phyloP scores from a whole-genome alignment of 257 asterid genomes.

The Orobanche coerulescens region DNA sequence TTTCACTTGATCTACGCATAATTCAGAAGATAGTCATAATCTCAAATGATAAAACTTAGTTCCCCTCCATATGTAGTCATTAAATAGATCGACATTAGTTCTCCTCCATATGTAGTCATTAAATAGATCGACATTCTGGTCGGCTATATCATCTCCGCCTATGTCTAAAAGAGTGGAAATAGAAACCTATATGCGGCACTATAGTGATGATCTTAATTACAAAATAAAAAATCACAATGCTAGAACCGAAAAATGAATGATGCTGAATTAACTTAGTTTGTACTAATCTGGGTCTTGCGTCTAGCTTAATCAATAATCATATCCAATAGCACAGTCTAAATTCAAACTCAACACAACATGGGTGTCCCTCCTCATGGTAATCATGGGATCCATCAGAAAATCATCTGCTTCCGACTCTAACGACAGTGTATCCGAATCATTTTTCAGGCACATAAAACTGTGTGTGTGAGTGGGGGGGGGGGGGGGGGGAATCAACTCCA shows the following conservation, averaged over 20 bases:
- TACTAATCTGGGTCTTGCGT: not conserved
- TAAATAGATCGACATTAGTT: too few relatives aligned
- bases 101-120: too few relatives aligned
- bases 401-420: too few relatives aligned
- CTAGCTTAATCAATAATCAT: not conserved
- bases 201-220: not conserved
- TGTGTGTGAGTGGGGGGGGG: too few relatives aligned
- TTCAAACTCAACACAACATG: not conserved
- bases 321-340: not conserved
- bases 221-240: not conserved
- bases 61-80: too few relatives aligned
- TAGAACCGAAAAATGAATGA: not conserved
- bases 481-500: too few relatives aligned
- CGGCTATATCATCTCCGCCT: not conserved
- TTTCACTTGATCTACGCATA: not conserved
- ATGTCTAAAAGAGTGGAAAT: conserved; percentile 1
- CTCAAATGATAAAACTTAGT: not conserved
- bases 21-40: not conserved
- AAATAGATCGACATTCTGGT: not conserved
- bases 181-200: not conserved
- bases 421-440: too few relatives aligned
- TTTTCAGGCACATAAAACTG: too few relatives aligned
- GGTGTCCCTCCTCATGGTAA: not conserved
- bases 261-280: not conserved
- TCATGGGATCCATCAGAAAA: not conserved